Evolutionary conservation across 176 grass and related monocot genomes (phyloP), one percentile per base, ranked within the genome.

Genomic region (Ensete ventricosum): DNA sequence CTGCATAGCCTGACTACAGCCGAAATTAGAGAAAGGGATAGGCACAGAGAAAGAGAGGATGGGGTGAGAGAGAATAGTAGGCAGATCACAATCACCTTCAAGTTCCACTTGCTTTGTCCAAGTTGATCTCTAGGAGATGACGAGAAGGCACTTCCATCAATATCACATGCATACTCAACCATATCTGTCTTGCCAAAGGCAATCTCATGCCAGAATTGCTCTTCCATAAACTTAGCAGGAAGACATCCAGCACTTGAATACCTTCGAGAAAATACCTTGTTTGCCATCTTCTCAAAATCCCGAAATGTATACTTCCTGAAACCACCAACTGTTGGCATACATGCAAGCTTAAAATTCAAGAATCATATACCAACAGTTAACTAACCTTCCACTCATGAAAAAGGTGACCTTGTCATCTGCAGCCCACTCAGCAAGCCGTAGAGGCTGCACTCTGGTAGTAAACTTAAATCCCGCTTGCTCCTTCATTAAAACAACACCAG

Each of bases 61-160:
- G 34, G 26, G n/a, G 16, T 14, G 16, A 34, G 11, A 72, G 4
- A 16, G 34, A 51, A 43, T 1, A 1, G 1, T 1, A 1, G 1
- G 14, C 16, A 48, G 19, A 53, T 1, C 62, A 27, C 68, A 11
- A 43, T 53, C 78, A 98, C 96, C 96, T 99, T 99, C 73, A 99
- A 79, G 75, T 99, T 99, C 91, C 96, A 99, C 54, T 94, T 89
- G 66, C 91, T 95, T 89, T 88, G 86, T 50, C 88, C 96, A 73
- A 99, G 91, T 54, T 88, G 91, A 72, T 99, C 96, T 8, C 75
- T 78, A 63, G 83, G 73, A 79, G 90, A 89, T 76, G 96, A 91
- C 60, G 96, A 99, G 88, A 99, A 99, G 50, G 96, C 96, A 88
- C 90, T 99, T 12, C 96, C 96, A 73, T 99, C 96, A 82, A 99